Conservation (phyloP, 2,329 filamentous ascomycete species). For the Coniochaeta ligniaria region DNA sequence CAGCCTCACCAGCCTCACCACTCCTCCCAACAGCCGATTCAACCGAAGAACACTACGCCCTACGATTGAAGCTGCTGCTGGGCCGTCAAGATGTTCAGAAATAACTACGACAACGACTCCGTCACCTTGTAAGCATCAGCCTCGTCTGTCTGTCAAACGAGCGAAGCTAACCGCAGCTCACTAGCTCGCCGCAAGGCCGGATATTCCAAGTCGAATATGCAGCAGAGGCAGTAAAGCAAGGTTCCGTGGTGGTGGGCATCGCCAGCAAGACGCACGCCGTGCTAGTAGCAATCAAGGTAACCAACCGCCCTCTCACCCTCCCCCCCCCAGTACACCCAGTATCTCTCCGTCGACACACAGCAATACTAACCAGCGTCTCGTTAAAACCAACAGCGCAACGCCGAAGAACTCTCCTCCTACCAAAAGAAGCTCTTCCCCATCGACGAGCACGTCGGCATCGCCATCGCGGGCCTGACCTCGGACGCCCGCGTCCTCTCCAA, state of each 20-base stretch:
- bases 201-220: conserved; percentile 99
- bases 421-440: conserved; percentile 98
- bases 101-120: conserved; percentile 99
- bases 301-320: too few species aligned
- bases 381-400: conserved; percentile 68
- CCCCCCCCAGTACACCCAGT: too few species aligned
- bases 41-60: neutral
- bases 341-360: too few species aligned
- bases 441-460: conserved; percentile 91
- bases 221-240: conserved; percentile 97
- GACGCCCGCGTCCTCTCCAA: conserved; percentile 98
- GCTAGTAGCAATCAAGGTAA: conserved; percentile 93
- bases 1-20: neutral
- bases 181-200: conserved; percentile 92
- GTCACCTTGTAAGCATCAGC: conserved; percentile 79
- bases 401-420: conserved; percentile 98
- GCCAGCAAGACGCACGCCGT: conserved; percentile 98
- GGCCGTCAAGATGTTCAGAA: conserved; percentile 78
- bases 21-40: neutral
- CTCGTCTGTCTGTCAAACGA: conserved; percentile 15
- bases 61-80: conserved; percentile 1
- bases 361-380: too few species aligned
- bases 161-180: conserved; percentile 15
- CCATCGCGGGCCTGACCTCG: conserved; percentile 92
- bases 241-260: conserved; percentile 93